Evolutionary conservation across 192 early-diverging fungal genomes (phyloP), one percentile per base, ranked within the genome.

Genomic region (Spinellus fusiger): DNA sequence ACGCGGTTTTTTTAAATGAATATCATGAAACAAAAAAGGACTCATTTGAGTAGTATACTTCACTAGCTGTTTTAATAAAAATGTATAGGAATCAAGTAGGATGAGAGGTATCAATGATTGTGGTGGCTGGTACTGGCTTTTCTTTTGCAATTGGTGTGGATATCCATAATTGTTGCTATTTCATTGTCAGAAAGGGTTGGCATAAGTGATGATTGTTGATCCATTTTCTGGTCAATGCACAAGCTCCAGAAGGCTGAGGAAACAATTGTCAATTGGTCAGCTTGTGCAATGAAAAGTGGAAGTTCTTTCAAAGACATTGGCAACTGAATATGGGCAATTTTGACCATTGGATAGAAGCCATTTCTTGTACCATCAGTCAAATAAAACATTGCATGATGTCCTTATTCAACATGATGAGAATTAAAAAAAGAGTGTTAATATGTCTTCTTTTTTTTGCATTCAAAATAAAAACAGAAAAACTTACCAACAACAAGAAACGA

Each of bases 321-420:
- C 54, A 35, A 56, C 22, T 56, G 54, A 56, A 56, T 56, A 56
- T 56, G 54, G 32, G 54, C 32, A 56, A 56, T 56, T 35, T 56
- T 34, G 32, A 56, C 54, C 54, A 56, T 56, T 56, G 31, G 32
- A 56, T 56, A 56, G 32, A 56, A 56, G 35, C 54, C 54, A 38
- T 56, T 56, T n/a, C 54, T 56, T 56, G 54, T 56, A 56, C 54
- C 54, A 56, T 56, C 31, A 56, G 54, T 56, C 54, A 56, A 56
- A 56, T 56, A 56, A 34, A 56, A 56, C 20, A 34, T 56, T 34
- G 54, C 54, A 34, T 35, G 32, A 38, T 56, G 31, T 34, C 54
- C 54, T 56, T 38, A 56, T 38, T 56, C 54, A 56, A 34, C 54
- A n/a, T 56, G 54, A 56, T 56, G 33, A 56, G 4, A 56, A 38